A percentile compares a stretch with the other conserved stretches of the same genome.
phyloP scores from a whole-genome alignment of 257 asterid genomes.

The Solanum sparsipilum region DNA sequence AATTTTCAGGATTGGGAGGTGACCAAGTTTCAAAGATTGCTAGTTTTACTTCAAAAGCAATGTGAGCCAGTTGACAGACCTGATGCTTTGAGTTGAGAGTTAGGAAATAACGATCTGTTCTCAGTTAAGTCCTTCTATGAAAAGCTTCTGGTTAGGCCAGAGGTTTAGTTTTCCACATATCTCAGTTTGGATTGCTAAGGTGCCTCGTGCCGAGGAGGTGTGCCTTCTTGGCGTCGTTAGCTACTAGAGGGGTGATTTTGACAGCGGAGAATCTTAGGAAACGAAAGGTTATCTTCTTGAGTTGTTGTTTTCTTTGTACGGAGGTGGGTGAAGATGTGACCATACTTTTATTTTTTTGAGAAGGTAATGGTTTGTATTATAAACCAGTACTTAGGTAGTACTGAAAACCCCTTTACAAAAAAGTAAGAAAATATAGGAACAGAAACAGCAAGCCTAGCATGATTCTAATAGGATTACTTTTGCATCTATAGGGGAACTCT shows the following conservation, averaged over 20 bases:
- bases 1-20: background rate
- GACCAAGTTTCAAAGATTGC: background rate
- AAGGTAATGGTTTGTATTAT: no score
- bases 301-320: background rate
- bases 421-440: no score
- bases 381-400: no score
- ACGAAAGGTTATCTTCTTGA: background rate
- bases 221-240: background rate
- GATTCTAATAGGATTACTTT: no score
- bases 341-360: background rate
- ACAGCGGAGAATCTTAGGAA: background rate
- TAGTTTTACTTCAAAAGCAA: background rate
- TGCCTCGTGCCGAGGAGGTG: background rate
- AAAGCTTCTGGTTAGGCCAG: background rate
- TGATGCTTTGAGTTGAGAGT: background rate
- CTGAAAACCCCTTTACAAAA: no score
- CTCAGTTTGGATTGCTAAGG: background rate
- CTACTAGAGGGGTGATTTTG: background rate
- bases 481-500: no score
- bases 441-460: no score
- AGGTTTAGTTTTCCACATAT: background rate
- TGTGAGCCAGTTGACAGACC: background rate
- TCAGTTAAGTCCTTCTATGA: background rate
- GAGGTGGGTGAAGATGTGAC: background rate
- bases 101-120: background rate